Base-by-base conservation (phyloP, 129 eudicot species). In the Tanacetum coccineum region DNA sequence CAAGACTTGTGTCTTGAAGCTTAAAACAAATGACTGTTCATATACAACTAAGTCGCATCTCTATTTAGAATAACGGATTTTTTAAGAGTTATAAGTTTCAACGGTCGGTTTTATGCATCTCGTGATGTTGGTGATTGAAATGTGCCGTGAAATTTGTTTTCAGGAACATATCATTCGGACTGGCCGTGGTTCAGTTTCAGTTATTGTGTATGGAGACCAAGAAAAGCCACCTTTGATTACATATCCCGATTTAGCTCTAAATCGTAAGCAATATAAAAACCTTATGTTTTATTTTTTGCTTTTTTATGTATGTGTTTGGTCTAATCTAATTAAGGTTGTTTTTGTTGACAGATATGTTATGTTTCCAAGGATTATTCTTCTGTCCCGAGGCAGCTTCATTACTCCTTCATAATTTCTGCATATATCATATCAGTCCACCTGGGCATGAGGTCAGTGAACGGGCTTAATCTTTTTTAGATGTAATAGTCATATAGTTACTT, bases 361-460 rank as follows among this genome's bases (percentile, higher is more conserved):
- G 99, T 74, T 94, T 94, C 74, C 99, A 94, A 84, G 99, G 99
- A 71, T 74, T 94, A 67, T 94, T 94, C 88, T 87, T 94, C 77
- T 94, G 96, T 78, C 95, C 99, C 0, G 99, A 94, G 82, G 99
- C 99, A 30, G 93, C 99, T 62, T 83, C 99, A 11, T 82, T 94
- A 79, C 81, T 94, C 75, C 95, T 94, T 28, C 99, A 94, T 72
- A 89, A 94, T 78, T 94, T 94, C 74, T 94, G 99, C 83, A 74
- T 94, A 68, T 94, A 94, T 85, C 99, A 94, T 73, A 94, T 94
- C 67, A 89, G 90, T 82, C 99, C 99, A 66, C 99, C 99, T 7
- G 99, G 99, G 66, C 99, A 89, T 50, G 99, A 94, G 99, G 99
- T 94, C 71, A 70, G 93, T 89, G 67, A 81, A 71, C 80, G 61